Base-by-base conservation (phyloP, 805 yeast genomes). In the Metschnikowia baotianmanensis region DNA sequence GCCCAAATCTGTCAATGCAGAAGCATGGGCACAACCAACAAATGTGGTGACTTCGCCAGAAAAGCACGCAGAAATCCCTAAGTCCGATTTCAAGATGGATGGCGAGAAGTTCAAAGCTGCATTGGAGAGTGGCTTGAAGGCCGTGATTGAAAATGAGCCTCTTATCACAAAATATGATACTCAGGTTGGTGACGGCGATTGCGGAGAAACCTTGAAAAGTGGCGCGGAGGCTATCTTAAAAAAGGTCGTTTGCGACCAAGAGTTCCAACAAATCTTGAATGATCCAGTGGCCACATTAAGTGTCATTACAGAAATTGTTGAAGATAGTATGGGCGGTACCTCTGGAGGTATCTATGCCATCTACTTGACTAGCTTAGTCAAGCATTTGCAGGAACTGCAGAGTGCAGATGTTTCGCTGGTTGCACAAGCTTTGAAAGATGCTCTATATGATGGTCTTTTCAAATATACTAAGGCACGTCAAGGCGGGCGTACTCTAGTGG, bases 301-400 rank as follows among this genome's bases (percentile, higher is more conserved):
- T n/a, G 77, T 77, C 50, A 74, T 90, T 35, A 86, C 96, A 3
- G 95, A 88, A 41, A 62, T 84, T 16, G 88, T 90, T 25, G 97
- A 90, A 59, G 79, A 80, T 41, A 80, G 79, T n/a, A 91, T 91
- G 97, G 98, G 97, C 38, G 98, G 98, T 36, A 91, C 98, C 0
- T 86, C 95, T 1, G 98, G 98, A 38, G 97, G 96, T 1, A 63
- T 90, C 27, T 90, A 90, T 62, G 85, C 96, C 3, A 91, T 90
- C 41, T 86, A 72, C 63, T 69, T 91, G 46, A 79, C 95, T 25
- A 87, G 95, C 1, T 72, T 90, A 45, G 83, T 86, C 1, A 67
- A 72, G 43, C 54, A 71, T 34, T 56, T 77, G 35, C 67, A 69
- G 45, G 48, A 53, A 20, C 34, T 40, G 21, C 69, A 74, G 26